These are phyloP conservation scores for Candida sp. DNA, from an alignment of 1,139 yeast species.

Conservation along the genomic window DNA sequence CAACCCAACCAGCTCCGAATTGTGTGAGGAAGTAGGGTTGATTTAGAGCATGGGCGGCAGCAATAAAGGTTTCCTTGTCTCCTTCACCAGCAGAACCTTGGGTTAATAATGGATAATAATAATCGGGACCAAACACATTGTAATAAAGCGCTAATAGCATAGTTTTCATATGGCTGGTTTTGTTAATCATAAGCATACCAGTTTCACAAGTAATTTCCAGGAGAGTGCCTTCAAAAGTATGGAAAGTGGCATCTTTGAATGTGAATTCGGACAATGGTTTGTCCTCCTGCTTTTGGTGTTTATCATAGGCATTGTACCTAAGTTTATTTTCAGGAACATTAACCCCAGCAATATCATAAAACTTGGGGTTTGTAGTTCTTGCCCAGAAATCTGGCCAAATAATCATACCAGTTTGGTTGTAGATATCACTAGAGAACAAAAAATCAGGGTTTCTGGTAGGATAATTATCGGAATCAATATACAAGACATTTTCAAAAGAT, in stretches of 20 bases:
- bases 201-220: slow-evolving; percentile 67
- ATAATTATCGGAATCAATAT: slow-evolving; percentile 68
- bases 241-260: slow-evolving; percentile 39
- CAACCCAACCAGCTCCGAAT: slow-evolving; percentile 50
- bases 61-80: slow-evolving; percentile 66
- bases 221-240: slow-evolving; percentile 53
- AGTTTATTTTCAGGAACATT: slow-evolving; percentile 36
- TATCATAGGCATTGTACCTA: slow-evolving; percentile 31
- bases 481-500: slow-evolving; percentile 53
- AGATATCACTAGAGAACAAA: slow-evolving; percentile 40
- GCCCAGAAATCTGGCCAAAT: slow-evolving; percentile 56
- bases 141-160: slow-evolving; percentile 53
- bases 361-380: slow-evolving; percentile 46
- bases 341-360: slow-evolving; percentile 39
- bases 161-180: slow-evolving; percentile 47
- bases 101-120: slow-evolving; percentile 57
- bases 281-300: slow-evolving; percentile 15
- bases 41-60: slow-evolving; percentile 53
- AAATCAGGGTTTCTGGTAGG: slow-evolving; percentile 52
- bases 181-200: slow-evolving; percentile 59
- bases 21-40: slow-evolving; percentile 53
- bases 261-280: slow-evolving; percentile 29
- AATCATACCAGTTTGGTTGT: slow-evolving; percentile 37
- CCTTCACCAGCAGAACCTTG: slow-evolving; percentile 76
- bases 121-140: slow-evolving; percentile 57